Percentiles rank a stretch among this genome's conserved stretches.
These are phyloP conservation scores for Achlya hypogyna DNA, from an alignment of 352 stramenopile species.

Conservation along the genomic window DNA sequence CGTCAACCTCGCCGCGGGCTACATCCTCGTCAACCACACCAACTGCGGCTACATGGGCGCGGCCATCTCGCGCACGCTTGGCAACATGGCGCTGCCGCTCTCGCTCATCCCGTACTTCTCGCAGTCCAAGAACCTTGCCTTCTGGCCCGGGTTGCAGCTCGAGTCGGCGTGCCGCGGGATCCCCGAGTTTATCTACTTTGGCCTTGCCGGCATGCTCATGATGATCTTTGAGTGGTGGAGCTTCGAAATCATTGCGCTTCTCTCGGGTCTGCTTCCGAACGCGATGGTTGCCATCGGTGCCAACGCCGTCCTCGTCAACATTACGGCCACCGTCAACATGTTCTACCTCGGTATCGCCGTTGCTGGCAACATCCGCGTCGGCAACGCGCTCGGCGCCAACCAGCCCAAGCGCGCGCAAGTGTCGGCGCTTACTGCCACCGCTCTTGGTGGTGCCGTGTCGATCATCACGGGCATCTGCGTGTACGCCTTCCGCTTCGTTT, in stretches of 20 bases:
- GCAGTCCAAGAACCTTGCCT: conserved; percentile 46
- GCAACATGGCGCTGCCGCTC: conserved; percentile 37
- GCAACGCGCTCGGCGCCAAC: conserved; percentile 28
- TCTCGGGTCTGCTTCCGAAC: conserved; percentile 63
- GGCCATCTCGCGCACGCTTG: conserved; percentile 41
- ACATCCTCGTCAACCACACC: conserved; percentile 82
- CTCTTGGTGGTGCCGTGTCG: conserved; percentile 16
- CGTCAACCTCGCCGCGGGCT: conserved; percentile 69
- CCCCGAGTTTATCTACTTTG: conserved; percentile 67
- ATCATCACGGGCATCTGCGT: conserved; percentile 23
- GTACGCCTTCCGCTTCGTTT: conserved; percentile 21
- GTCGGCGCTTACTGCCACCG: neutral
- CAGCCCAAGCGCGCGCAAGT: conserved; percentile 12
- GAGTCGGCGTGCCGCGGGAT: conserved; percentile 49
- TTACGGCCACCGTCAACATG: conserved; percentile 56
- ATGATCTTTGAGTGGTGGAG: conserved; percentile 83
- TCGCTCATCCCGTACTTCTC: conserved; percentile 60
- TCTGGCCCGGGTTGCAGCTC: conserved; percentile 69
- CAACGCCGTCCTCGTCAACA: conserved; percentile 71
- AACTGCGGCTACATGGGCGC: conserved; percentile 62
- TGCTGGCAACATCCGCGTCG: conserved; percentile 69
- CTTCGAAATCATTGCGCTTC: conserved; percentile 63
- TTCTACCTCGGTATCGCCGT: conserved; percentile 60
- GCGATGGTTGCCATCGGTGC: conserved; percentile 75
- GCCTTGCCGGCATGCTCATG: conserved; percentile 73